Conservation (phyloP, 768 basidiomycete species). For the Cubamyces lactineus region DNA sequence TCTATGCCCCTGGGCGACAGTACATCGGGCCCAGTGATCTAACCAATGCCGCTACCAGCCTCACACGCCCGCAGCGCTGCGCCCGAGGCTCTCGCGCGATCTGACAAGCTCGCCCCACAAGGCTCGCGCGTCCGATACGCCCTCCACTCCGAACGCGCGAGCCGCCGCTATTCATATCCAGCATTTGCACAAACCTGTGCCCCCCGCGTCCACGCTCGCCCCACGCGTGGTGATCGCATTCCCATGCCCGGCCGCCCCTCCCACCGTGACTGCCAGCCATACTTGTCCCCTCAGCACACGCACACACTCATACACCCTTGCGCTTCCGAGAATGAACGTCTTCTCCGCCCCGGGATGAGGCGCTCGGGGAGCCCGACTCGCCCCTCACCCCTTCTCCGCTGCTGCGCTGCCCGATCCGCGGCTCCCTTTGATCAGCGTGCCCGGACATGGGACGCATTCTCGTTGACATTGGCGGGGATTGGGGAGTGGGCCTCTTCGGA, state of each 20-base stretch:
- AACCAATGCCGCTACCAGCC: neutral
- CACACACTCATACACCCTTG: neutral
- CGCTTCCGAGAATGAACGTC: slow-evolving; percentile 5
- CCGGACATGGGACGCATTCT: slow-evolving; percentile 5
- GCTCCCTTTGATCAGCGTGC: neutral
- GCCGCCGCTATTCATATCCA: slow-evolving; percentile 9
- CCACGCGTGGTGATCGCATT: slow-evolving; percentile 7
- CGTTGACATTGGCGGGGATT: neutral
- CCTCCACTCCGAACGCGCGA: neutral
- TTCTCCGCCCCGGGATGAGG: slow-evolving; percentile 7
- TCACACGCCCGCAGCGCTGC: slow-evolving; percentile 8
- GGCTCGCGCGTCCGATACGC: neutral
- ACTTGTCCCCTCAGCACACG: no score
- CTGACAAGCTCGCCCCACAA: neutral
- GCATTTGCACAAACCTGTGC: slow-evolving; percentile 8
- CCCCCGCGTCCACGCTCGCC: neutral
- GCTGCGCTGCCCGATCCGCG: slow-evolving; percentile 9
- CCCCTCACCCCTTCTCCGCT: slow-evolving; percentile 7
- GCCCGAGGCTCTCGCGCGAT: slow-evolving; percentile 14
- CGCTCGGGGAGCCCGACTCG: slow-evolving; percentile 4
- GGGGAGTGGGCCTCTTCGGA: neutral
- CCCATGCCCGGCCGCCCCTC: slow-evolving; percentile 2
- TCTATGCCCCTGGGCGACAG: no score
- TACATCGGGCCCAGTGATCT: no score
- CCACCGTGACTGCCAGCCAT: no score